Evolutionary conservation across 2,329 filamentous ascomycete genomes (phyloP), one percentile per base, ranked within the genome.

Genomic region (Dactylellina leptospora): DNA sequence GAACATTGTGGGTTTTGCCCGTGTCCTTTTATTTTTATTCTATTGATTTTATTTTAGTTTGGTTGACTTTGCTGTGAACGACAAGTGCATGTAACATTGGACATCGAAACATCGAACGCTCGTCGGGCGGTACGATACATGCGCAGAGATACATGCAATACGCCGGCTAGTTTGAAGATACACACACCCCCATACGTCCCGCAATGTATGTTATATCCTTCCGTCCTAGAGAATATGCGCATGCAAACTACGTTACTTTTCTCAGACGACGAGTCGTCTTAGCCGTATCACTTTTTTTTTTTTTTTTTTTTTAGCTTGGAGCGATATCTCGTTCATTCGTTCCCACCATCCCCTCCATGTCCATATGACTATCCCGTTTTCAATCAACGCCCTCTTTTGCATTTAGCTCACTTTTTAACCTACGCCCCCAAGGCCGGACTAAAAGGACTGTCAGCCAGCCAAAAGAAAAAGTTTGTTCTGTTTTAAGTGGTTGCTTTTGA

Each of bases 401-500:
- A 70, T 70, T 70, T 70, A 62, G 64, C 64, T 61, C 56, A 33
- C 56, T 50, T 40, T 33, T 44, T 16, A 20, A 55, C 33, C 25
- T 51, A 40, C 33, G 30, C 51, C 33, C 51, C 33, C 18, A 40
- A 44, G 51, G 44, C 28, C 58, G 23, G 42, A 63, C 47, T 55
- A 48, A 60, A 53, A 42, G 30, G 30, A 60, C 63, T 51, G 54
- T 59, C 54, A 69, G 55, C 63, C 63, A 11, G 11, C 28, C 33
- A 40, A 11, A 4, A 40, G 13, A 64, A 60, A 63, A 71, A 71
- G 58, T 71, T 63, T 71, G 58, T 71, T 71, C 64, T 68, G 64
- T 62, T 70, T 70, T 61, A 70, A 70, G 64, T 70, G 64, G 56
- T 62, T 71, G 66, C 66, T 71, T 71, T 63, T 71, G 66, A 58